These are phyloP conservation scores for Stagonosporopsis rhizophila DNA, from an alignment of 2,329 filamentous ascomycete genomes.

Conservation along the genomic window DNA sequence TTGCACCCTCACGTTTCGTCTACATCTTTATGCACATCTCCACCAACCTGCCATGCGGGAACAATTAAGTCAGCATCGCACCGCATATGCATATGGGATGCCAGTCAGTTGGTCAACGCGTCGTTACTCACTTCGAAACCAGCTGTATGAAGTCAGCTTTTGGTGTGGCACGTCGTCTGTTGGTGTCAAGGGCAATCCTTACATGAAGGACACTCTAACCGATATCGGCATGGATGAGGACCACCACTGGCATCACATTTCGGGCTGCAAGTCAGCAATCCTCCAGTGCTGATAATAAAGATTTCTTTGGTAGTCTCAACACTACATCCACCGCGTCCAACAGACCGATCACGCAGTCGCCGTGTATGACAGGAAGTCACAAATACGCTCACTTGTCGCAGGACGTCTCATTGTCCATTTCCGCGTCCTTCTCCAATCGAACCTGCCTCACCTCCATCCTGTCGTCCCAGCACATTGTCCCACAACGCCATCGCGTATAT, in stretches of 20 bases:
- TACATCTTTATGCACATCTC: slow-evolving; percentile 9
- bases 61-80: neutral
- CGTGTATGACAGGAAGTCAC: neutral
- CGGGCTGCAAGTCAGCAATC: neutral
- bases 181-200: slow-evolving; percentile 9
- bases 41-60: slow-evolving; percentile 7
- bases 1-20: slow-evolving; percentile 12
- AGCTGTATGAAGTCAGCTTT: neutral
- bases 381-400: neutral
- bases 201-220: slow-evolving; percentile 9
- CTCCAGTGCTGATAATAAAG: neutral
- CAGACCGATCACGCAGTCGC: neutral
- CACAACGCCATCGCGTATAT: neutral
- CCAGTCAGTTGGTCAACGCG: slow-evolving; percentile 4
- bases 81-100: slow-evolving; percentile 2
- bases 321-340: neutral
- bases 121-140: slow-evolving; percentile 14
- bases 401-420: neutral
- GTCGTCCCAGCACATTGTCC: neutral
- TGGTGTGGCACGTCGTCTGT: slow-evolving; percentile 5
- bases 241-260: slow-evolving; percentile 1
- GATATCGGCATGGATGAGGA: slow-evolving; percentile 2
- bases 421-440: neutral
- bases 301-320: neutral
- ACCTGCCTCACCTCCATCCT: no score